phyloP scores from a whole-genome alignment of 805 yeast genomes.

The Trichomonascus vanleenenianus region DNA sequence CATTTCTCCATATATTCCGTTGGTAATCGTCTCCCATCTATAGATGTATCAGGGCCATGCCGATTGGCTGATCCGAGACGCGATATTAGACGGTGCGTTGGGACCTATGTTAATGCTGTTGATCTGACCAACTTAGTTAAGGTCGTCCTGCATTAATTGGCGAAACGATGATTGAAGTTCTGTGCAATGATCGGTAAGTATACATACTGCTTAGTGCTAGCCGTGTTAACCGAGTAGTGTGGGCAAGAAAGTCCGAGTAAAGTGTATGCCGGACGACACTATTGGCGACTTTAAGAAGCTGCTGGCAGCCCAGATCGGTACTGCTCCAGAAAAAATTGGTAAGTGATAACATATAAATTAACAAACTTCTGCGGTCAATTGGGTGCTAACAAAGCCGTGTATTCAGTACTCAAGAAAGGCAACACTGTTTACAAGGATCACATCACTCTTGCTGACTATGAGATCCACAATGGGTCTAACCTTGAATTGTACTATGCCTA shows the following conservation, averaged over 20 bases:
- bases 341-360: slow-evolving; percentile 10
- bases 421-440: slow-evolving; percentile 81
- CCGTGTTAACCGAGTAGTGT: slow-evolving; percentile 37
- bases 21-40: too few relatives aligned
- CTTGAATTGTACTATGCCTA: slow-evolving; percentile 56
- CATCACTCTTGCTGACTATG: slow-evolving; percentile 88
- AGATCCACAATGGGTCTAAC: slow-evolving; percentile 81
- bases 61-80: too few relatives aligned
- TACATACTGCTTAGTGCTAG: neutral
- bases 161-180: slow-evolving; percentile 55
- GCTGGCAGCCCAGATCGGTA: slow-evolving; percentile 75
- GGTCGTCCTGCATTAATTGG: too few relatives aligned
- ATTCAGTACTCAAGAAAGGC: slow-evolving; percentile 75
- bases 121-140: too few relatives aligned
- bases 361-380: neutral
- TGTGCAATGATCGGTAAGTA: slow-evolving; percentile 57
- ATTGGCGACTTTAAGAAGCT: slow-evolving; percentile 87
- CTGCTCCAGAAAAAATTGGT: slow-evolving; percentile 47
- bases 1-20: too few relatives aligned
- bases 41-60: too few relatives aligned
- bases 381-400: slow-evolving; percentile 23
- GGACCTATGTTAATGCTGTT: too few relatives aligned
- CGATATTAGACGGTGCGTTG: too few relatives aligned
- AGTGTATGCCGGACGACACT: slow-evolving; percentile 78
- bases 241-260: slow-evolving; percentile 82